These are phyloP conservation scores for Skeletonema marinoi DNA, from an alignment of 108 stramenopile species.

Conservation along the genomic window DNA sequence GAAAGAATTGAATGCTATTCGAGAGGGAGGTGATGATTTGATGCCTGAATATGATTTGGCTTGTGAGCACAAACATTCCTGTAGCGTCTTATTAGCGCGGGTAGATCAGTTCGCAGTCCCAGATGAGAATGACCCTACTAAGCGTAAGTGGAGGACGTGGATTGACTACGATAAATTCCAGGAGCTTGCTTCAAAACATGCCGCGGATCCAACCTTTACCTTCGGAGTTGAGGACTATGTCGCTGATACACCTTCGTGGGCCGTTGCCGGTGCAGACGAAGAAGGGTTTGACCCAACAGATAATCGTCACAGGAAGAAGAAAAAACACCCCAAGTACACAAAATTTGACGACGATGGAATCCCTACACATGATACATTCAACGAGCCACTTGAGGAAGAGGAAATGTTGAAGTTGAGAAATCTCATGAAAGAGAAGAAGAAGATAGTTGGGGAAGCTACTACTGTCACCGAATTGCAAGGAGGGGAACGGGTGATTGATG, in stretches of 20 bases:
- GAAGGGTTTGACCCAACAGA: constrained; percentile 96
- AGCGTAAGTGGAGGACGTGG: constrained; percentile 94
- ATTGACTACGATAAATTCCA: constrained; percentile 95
- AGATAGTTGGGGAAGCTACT: constrained; percentile 62
- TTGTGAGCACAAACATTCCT: constrained; percentile 95
- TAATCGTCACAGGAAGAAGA: constrained; percentile 76
- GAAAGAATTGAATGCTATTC: constrained; percentile 61
- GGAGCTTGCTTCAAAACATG: constrained; percentile 60
- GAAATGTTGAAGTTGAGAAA: constrained; percentile 55
- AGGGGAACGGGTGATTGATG: constrained; percentile 73
- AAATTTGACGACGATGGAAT: constrained; percentile 73
- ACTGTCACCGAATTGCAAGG: constrained; percentile 76
- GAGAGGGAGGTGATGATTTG: constrained; percentile 56
- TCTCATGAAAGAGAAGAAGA: constrained; percentile 74
- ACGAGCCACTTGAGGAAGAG: constrained; percentile 48
- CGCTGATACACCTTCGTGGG: constrained; percentile 91
- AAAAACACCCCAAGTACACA: constrained; percentile 82
- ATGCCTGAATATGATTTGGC: constrained; percentile 88
- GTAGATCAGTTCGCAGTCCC: constrained; percentile 84
- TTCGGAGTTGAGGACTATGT: constrained; percentile 88
- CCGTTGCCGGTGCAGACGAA: constrained; percentile 88
- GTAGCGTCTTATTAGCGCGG: constrained; percentile 90
- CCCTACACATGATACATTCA: constrained; percentile 83
- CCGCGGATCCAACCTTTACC: constrained; percentile 63
- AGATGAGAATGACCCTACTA: constrained; percentile 57